Evolutionary conservation across 495 filamentous ascomycete genomes (phyloP).

Genomic region (Oidiodendron maius): DNA sequence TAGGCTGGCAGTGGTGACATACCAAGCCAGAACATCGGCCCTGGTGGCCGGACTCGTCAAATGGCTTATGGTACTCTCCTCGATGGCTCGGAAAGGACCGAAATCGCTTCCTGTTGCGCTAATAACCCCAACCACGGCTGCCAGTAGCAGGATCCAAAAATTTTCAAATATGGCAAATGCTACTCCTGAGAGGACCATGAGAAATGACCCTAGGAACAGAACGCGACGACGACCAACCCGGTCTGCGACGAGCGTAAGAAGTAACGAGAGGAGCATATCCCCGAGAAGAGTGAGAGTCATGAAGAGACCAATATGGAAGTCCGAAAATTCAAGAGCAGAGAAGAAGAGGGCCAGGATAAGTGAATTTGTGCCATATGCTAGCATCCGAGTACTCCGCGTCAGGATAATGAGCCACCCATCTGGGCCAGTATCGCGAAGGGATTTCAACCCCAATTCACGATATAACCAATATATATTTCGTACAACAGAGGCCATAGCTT

Average conservation of each 20-base stretch:
- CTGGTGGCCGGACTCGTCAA: constrained; percentile 54
- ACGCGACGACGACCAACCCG: constrained; percentile 60
- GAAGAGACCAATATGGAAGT: constrained; percentile 70
- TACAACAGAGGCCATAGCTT: neutral
- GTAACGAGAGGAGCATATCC: constrained; percentile 69
- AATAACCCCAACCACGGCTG: constrained; percentile 75
- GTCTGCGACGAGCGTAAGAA: constrained; percentile 72
- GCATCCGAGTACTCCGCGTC: constrained; percentile 67
- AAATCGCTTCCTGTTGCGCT: constrained; percentile 76
- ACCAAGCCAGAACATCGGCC: constrained; percentile 78
- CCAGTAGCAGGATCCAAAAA: constrained; percentile 67
- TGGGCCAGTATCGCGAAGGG: constrained; percentile 31
- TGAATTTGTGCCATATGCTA: constrained; percentile 73
- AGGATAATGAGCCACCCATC: constrained; percentile 71
- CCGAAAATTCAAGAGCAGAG: constrained; percentile 57
- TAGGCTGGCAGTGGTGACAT: constrained; percentile 59
- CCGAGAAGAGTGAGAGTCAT: constrained; percentile 82
- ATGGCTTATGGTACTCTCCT: constrained; percentile 74
- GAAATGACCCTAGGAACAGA: constrained; percentile 54
- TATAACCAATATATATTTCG: constrained; percentile 17
- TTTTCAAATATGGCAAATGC: constrained; percentile 61
- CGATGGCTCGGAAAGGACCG: constrained; percentile 75
- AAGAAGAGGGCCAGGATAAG: constrained; percentile 73
- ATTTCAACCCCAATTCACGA: constrained; percentile 38
- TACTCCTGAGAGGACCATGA: constrained; percentile 65